Percentiles rank a stretch among this genome's conserved stretches.
phyloP scores from a whole-genome alignment of 805 yeast species.

The Wickerhamomyces canadensis region DNA sequence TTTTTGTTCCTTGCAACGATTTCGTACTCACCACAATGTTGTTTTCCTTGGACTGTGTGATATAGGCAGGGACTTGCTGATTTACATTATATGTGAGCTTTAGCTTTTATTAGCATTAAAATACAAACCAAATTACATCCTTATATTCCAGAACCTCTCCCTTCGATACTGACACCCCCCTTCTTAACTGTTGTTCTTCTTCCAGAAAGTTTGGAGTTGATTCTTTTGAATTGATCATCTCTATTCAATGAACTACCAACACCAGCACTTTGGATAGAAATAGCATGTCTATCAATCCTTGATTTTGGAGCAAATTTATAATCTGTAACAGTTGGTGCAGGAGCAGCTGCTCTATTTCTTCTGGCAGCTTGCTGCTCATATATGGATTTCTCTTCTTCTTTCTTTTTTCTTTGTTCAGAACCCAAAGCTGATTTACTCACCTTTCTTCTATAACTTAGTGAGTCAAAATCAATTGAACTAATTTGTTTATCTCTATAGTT shows the following conservation, averaged over 20 bases:
- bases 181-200: constrained; percentile 36
- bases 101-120: too few species aligned
- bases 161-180: constrained; percentile 73
- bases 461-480: constrained; percentile 62
- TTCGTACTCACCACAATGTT: too few species aligned
- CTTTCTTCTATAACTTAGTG: constrained; percentile 17
- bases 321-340: constrained; percentile 83
- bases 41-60: too few species aligned
- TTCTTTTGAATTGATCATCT: constrained; percentile 78
- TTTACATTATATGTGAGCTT: too few species aligned
- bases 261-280: constrained; percentile 34
- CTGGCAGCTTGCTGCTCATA: constrained; percentile 90
- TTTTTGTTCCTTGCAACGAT: too few species aligned
- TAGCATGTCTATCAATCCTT: constrained; percentile 39
- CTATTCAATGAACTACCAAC: constrained; percentile 46
- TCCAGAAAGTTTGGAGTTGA: constrained; percentile 41
- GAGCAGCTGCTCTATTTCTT: constrained; percentile 93
- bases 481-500: constrained; percentile 86
- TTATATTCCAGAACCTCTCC: constrained; percentile 16
- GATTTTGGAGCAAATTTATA: constrained; percentile 88
- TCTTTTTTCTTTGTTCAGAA: constrained; percentile 8
- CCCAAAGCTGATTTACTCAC: constrained; percentile 32
- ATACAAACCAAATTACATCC: too few species aligned
- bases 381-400: constrained; percentile 45
- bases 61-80: too few species aligned